These are phyloP conservation scores for Neoboletus subvelutipes DNA, from an alignment of 768 basidiomycete species.

Conservation along the genomic window DNA sequence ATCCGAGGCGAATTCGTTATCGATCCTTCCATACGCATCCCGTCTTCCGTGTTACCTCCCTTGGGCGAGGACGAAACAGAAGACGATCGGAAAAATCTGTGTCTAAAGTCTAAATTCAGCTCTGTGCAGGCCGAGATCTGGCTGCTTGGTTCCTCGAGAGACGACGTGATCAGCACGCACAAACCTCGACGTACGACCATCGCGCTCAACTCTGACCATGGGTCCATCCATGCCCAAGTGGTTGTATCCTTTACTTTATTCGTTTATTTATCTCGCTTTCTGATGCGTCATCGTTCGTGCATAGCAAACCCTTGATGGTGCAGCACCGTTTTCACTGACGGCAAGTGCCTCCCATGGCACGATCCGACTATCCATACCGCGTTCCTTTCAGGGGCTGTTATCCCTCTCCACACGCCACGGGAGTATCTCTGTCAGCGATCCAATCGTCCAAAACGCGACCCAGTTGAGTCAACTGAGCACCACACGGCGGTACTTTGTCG, in stretches of 20 bases:
- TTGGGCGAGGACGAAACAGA: slow-evolving; percentile 37
- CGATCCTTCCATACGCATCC: slow-evolving; percentile 43
- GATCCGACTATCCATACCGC: slow-evolving; percentile 19
- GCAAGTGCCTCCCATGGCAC: slow-evolving; percentile 11
- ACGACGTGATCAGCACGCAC: slow-evolving; percentile 4
- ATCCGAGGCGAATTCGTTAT: slow-evolving; percentile 39
- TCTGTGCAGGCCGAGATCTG: slow-evolving; percentile 41
- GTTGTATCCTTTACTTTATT: slow-evolving; percentile 11
- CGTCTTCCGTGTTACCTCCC: slow-evolving; percentile 39
- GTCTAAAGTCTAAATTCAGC: slow-evolving; percentile 34
- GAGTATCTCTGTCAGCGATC: slow-evolving; percentile 11
- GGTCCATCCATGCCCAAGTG: slow-evolving; percentile 16
- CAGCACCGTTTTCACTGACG: slow-evolving; percentile 17
- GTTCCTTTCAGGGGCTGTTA: slow-evolving; percentile 23
- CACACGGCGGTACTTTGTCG: slow-evolving; percentile 25
- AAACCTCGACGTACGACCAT: slow-evolving; percentile 19
- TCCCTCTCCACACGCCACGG: slow-evolving; percentile 20
- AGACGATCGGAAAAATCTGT: slow-evolving; percentile 40
- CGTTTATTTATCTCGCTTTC: background rate
- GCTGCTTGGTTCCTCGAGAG: slow-evolving; percentile 21
- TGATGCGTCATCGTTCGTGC: background rate
- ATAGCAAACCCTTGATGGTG: slow-evolving; percentile 16
- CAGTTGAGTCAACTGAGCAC: slow-evolving; percentile 24
- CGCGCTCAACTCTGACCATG: slow-evolving; percentile 18
- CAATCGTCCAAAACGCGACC: slow-evolving; percentile 15